Conservation (phyloP, 192 early-diverging fungal genomes). For the Funneliformis mosseae region DNA sequence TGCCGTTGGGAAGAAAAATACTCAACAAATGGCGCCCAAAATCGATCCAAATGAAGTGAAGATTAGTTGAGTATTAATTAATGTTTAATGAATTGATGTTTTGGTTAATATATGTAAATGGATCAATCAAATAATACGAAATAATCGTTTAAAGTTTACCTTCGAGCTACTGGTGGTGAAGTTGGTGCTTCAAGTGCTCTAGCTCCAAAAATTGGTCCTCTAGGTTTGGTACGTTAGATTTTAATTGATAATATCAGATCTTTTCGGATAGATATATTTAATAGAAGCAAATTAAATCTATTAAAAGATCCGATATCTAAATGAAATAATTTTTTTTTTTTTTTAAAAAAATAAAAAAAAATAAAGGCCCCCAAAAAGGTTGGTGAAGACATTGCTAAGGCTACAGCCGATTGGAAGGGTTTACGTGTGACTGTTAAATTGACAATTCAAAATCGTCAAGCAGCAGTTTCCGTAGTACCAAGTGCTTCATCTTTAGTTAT, state of each 20-base stretch:
- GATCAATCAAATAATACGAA: not conserved
- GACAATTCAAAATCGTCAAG: constrained; percentile 99
- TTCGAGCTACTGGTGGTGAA: constrained; percentile 97
- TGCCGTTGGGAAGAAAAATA: not conserved
- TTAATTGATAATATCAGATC: not conserved
- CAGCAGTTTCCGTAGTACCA: constrained; percentile 93
- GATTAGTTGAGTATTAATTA: constrained; percentile 17
- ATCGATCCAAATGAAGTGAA: constrained; percentile 25
- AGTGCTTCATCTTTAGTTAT: constrained; percentile 96
- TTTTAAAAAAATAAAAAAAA: not conserved
- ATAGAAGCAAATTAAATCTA: constrained; percentile 36
- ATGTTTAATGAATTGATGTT: not conserved
- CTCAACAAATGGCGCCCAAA: constrained; percentile 11
- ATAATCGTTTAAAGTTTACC: constrained; percentile 50
- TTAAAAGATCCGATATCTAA: constrained; percentile 5
- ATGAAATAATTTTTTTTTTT: too few species aligned
- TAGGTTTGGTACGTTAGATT: constrained; percentile 66
- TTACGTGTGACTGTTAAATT: constrained; percentile 97
- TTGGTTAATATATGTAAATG: not conserved
- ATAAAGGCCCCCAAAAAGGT: constrained; percentile 95
- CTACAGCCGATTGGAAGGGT: constrained; percentile 99
- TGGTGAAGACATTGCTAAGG: constrained; percentile 99
- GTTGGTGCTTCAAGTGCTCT: constrained; percentile 96
- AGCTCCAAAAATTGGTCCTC: constrained; percentile 99
- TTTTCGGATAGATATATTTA: not conserved